Evolutionary conservation across 495 filamentous ascomycete species (phyloP).

Genomic region (Podospora sp.): DNA sequence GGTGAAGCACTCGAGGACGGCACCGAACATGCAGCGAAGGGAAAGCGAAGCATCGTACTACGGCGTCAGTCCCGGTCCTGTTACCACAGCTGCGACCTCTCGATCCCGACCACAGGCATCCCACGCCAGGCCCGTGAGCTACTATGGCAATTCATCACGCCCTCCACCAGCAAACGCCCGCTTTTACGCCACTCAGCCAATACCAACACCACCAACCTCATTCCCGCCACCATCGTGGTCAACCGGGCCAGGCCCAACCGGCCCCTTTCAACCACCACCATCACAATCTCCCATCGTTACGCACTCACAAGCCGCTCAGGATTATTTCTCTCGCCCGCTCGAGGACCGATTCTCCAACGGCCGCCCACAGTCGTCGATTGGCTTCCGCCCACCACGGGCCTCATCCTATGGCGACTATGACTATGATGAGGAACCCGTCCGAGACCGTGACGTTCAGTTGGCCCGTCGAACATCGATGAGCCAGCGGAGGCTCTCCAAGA

Average conservation of each 20-base stretch:
- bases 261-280: conserved; percentile 24
- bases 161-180: conserved; percentile 37
- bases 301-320: conserved; percentile 25
- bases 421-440: conserved; percentile 37
- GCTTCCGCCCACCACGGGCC: conserved; percentile 37
- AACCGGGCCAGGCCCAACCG: conserved; percentile 12
- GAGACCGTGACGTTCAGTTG: conserved; percentile 27
- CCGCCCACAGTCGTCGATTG: conserved; percentile 49
- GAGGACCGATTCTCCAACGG: conserved; percentile 40
- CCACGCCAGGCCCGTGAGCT: conserved; percentile 38
- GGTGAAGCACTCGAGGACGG: conserved; percentile 36
- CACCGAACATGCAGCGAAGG: conserved; percentile 25
- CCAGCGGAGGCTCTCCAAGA: conserved; percentile 40
- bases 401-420: conserved; percentile 26
- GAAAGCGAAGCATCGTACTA: conserved; percentile 45
- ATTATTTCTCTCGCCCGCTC: conserved; percentile 39
- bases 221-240: conserved; percentile 31
- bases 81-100: conserved; percentile 36
- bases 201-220: conserved; percentile 19
- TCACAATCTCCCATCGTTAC: conserved; percentile 27
- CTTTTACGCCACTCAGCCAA: conserved; percentile 28
- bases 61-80: conserved; percentile 38
- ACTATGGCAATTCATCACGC: conserved; percentile 38
- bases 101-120: conserved; percentile 44
- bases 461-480: conserved; percentile 40